Conservation (phyloP, 2,329 filamentous ascomycete genomes). For the Pseudogymnoascus sp. region DNA sequence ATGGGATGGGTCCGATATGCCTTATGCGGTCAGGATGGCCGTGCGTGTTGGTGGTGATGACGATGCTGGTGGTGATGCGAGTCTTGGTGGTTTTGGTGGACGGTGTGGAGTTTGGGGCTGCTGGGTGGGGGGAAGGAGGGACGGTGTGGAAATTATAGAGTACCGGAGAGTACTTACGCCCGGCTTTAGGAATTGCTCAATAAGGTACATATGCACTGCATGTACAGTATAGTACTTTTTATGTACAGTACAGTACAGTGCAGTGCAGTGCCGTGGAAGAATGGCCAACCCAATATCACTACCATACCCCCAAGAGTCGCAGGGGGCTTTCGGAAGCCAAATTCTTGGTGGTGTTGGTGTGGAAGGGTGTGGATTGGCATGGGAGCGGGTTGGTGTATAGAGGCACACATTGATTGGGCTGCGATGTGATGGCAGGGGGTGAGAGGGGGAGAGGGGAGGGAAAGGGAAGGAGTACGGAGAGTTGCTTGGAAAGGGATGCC, state of each 20-base stretch:
- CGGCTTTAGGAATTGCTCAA: not conserved
- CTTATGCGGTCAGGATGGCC: not conserved
- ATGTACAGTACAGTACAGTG: not conserved
- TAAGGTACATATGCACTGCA: not conserved
- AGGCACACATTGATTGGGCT: not conserved
- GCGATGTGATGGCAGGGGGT: not conserved
- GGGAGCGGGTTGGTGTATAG: not conserved
- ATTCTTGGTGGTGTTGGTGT: not conserved
- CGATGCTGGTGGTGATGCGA: not conserved
- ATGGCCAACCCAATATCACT: not conserved
- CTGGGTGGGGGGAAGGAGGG: not conserved
- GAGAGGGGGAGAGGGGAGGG: not conserved
- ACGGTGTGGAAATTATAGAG: not conserved
- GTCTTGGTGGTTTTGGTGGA: not conserved
- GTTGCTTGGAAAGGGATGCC: not conserved
- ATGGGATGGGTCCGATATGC: not conserved
- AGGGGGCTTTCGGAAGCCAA: not conserved
- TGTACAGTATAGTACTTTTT: not conserved
- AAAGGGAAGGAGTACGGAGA: not conserved
- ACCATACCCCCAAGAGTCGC: not conserved
- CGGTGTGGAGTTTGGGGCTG: not conserved
- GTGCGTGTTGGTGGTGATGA: not conserved
- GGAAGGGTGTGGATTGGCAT: not conserved
- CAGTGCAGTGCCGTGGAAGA: not conserved
- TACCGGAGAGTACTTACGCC: not conserved